These are phyloP conservation scores for Choiromyces venosus DNA, from an alignment of 495 filamentous ascomycete genomes.

Conservation along the genomic window DNA sequence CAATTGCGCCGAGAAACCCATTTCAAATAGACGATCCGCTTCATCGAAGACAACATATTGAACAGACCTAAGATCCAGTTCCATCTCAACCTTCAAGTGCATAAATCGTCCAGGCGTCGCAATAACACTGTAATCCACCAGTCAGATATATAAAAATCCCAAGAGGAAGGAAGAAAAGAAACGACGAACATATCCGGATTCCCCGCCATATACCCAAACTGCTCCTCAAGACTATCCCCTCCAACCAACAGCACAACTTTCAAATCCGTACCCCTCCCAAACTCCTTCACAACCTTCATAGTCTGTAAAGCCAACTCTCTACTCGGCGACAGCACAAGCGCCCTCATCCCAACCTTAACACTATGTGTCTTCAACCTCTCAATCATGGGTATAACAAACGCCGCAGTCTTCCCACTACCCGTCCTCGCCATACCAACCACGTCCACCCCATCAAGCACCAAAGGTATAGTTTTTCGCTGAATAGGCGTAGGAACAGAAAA, in stretches of 20 bases:
- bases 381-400: constrained; percentile 97
- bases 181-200: constrained; percentile 73
- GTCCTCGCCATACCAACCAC: constrained; percentile 97
- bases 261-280: constrained; percentile 83
- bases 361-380: constrained; percentile 88
- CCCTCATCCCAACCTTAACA: constrained; percentile 73
- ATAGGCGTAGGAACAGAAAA: constrained; percentile 95
- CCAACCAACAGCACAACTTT: constrained; percentile 84
- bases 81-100: constrained; percentile 94
- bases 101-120: constrained; percentile 93
- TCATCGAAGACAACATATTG: constrained; percentile 95
- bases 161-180: background rate
- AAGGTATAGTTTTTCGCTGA: constrained; percentile 90
- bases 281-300: constrained; percentile 89
- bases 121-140: constrained; percentile 53
- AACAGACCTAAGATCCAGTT: constrained; percentile 75
- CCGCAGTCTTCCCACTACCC: constrained; percentile 93
- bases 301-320: constrained; percentile 92
- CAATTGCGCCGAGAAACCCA: constrained; percentile 91
- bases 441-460: constrained; percentile 81
- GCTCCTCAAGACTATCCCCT: constrained; percentile 92
- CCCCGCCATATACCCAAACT: constrained; percentile 83
- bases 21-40: constrained; percentile 92
- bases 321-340: constrained; percentile 81
- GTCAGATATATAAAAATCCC: background rate